Evolutionary conservation across 331 rosid species (phyloP).

Genomic region (Ulmus americana): DNA sequence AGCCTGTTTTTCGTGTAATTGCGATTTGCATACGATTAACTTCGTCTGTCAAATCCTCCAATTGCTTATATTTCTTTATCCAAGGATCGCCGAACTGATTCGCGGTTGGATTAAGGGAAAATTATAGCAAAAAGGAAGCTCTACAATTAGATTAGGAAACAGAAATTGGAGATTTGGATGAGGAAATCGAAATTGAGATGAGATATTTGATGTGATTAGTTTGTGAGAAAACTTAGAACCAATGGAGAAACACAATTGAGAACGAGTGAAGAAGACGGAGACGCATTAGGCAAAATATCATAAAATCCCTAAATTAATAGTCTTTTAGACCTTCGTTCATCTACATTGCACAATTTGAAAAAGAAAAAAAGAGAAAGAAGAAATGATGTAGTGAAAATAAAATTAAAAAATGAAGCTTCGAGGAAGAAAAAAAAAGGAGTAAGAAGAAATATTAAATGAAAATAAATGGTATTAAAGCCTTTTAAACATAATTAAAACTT

Average conservation of each 20-base stretch:
- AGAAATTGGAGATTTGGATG: background rate
- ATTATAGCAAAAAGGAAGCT: constrained; percentile 1
- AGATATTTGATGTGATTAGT: constrained; percentile 21
- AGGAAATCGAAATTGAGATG: background rate
- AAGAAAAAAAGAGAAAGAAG: too few species aligned
- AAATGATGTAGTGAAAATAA: too few species aligned
- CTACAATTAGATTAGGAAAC: constrained; percentile 12
- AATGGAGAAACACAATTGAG: constrained; percentile 85
- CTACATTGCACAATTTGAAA: too few species aligned
- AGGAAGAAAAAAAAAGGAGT: too few species aligned
- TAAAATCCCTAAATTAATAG: constrained; percentile 49
- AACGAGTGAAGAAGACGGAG: constrained; percentile 86
- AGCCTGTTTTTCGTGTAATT: background rate
- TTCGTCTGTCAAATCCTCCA: constrained; percentile 68
- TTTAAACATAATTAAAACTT: too few species aligned
- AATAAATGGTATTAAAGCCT: too few species aligned
- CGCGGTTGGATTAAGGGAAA: constrained; percentile 51
- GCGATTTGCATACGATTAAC: constrained; percentile 36
- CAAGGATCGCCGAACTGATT: constrained; percentile 77
- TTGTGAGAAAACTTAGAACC: constrained; percentile 97
- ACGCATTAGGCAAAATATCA: constrained; percentile 51
- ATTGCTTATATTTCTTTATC: constrained; percentile 80
- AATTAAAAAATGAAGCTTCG: too few species aligned
- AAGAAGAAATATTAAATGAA: too few species aligned
- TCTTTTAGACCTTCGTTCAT: too few species aligned